phyloP scores from a whole-genome alignment of 2,329 filamentous ascomycete species.

The Helotiales sp. region DNA sequence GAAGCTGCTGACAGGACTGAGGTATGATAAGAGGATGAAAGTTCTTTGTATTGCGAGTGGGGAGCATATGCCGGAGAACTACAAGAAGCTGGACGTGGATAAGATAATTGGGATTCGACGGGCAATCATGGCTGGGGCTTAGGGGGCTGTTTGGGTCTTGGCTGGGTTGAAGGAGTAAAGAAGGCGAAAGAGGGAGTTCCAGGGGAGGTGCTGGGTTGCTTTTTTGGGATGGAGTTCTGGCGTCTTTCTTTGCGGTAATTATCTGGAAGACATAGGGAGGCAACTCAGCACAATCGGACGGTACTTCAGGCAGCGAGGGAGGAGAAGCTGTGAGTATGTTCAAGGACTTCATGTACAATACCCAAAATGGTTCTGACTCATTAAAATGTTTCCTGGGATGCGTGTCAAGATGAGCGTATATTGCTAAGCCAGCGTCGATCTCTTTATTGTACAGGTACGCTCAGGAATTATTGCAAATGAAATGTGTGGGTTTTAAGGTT shows the following conservation, averaged over 20 bases:
- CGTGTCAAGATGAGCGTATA: too few species aligned
- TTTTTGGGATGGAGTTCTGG: neutral
- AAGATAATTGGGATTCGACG: slow-evolving; percentile 30
- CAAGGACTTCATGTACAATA: too few species aligned
- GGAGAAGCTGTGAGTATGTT: neutral
- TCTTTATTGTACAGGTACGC: too few species aligned
- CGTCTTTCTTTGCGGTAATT: neutral
- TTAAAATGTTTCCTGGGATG: too few species aligned
- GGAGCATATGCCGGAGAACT: slow-evolving; percentile 63
- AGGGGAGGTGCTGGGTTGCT: too few species aligned
- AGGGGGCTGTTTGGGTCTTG: neutral
- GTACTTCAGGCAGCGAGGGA: neutral
- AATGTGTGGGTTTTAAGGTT: too few species aligned
- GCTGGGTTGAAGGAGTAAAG: neutral
- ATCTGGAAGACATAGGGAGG: neutral
- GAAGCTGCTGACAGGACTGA: slow-evolving; percentile 82
- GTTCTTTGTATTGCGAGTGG: slow-evolving; percentile 93
- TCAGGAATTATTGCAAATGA: too few species aligned
- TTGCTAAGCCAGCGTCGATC: too few species aligned
- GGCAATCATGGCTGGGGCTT: slow-evolving; percentile 26
- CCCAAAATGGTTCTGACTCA: too few species aligned
- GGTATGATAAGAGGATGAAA: slow-evolving; percentile 88
- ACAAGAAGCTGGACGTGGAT: slow-evolving; percentile 32
- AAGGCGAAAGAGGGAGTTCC: too few species aligned
- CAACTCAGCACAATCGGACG: neutral